Percentiles rank a stretch among this genome's conserved stretches.
phyloP scores from a whole-genome alignment of 2,329 filamentous ascomycete species.

The Colletotrichum acutatum region DNA sequence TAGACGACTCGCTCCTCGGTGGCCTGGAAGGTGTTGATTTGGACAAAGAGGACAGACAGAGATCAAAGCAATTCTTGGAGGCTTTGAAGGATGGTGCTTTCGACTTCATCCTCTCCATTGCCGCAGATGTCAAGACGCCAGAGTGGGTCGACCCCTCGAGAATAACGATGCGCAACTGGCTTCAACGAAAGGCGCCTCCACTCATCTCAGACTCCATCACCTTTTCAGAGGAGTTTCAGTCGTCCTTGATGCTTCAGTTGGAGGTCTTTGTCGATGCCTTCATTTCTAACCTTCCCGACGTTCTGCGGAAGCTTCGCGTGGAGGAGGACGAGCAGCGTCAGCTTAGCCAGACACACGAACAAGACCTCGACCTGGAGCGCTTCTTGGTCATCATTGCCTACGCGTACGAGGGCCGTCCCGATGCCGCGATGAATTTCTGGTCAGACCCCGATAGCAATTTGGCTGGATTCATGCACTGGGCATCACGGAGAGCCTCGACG shows the following conservation, averaged over 20 bases:
- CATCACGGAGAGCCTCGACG: constrained; percentile 93
- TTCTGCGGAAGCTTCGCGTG: constrained; percentile 83
- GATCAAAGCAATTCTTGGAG: constrained; percentile 79
- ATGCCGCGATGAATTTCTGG: constrained; percentile 92
- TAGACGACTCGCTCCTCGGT: constrained; percentile 69
- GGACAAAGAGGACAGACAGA: constrained; percentile 74
- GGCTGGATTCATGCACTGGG: constrained; percentile 95
- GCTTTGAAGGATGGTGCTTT: constrained; percentile 89
- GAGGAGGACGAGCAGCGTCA: constrained; percentile 91
- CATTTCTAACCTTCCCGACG: constrained; percentile 94
- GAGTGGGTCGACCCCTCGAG: constrained; percentile 92
- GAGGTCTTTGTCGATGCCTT: constrained; percentile 92
- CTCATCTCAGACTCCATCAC: constrained; percentile 74
- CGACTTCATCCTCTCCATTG: constrained; percentile 88
- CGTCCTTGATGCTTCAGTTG: constrained; percentile 80
- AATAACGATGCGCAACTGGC: constrained; percentile 81
- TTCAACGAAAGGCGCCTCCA: constrained; percentile 82
- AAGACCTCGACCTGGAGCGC: constrained; percentile 82
- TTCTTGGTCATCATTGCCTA: constrained; percentile 95
- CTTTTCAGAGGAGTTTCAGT: constrained; percentile 79
- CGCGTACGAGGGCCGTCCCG: constrained; percentile 85
- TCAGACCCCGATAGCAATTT: constrained; percentile 91
- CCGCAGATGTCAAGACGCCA: constrained; percentile 81
- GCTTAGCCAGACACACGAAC: constrained; percentile 71
- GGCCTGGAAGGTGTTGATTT: constrained; percentile 65